Base-by-base conservation (phyloP, 140 eudicot genomes). In the Cichorium intybus region DNA sequence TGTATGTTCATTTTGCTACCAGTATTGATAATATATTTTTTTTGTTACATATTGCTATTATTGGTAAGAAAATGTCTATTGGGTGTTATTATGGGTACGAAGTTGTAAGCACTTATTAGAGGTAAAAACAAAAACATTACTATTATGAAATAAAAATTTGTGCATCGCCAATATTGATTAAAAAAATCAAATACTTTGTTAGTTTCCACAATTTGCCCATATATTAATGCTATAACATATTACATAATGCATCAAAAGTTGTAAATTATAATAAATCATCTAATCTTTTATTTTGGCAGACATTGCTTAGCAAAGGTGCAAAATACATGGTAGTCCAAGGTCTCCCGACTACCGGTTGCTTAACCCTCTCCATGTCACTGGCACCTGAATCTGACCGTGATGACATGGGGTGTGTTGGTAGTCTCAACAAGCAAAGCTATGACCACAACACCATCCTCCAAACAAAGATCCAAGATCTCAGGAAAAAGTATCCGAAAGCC, bases 321-420 rank as follows among this genome's bases (percentile, higher is more conserved):
- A 88, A 80, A 33, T 83, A 88, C 59, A 47, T 88, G 10, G 86
- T 88, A 2, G 88, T 88, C 7, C 78, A 88, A 80, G 96, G 96
- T 61, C 84, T 88, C 12, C 95, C 91, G 0, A 67, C 91, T 18
- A 87, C 96, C 27, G 98, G 98, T 8, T 88, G 98, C 84, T 82
- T 92, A 46, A 85, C 98, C 26, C 79, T 92, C 50, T 64, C 98
- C 66, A 56, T 92, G 95, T 10, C 66, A 15, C 51, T 80, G 10
- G 82, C 96, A 27, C 58, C 87, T 2, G 61, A 65, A n/a, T 62
- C 73, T 5, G 92, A 85, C 68, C 70, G 93, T 15, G 98, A 92
- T n/a, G 76, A 67, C 49, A 51, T 77, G 24, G 95, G 95, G 0
- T 92, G 98, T 1, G 92, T 83, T 7, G 78, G 16, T 50, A 80